Percentiles rank a stretch among this genome's conserved stretches.
These are phyloP conservation scores for Metschnikowia amazonensis DNA, from an alignment of 805 yeast genomes.

Conservation along the genomic window DNA sequence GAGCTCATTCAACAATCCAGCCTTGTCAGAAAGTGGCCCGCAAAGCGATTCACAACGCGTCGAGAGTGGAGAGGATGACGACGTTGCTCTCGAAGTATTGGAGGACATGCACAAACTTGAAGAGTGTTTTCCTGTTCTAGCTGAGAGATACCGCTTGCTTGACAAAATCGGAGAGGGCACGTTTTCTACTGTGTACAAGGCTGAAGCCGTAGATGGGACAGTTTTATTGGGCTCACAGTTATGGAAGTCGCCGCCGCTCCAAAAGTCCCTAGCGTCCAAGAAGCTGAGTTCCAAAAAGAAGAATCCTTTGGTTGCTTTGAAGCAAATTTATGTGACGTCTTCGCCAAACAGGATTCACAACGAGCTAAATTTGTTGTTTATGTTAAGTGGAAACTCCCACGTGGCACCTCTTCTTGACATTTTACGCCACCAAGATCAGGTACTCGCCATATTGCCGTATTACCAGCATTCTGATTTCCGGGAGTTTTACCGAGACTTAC, in stretches of 20 bases:
- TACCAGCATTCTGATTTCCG: conserved; percentile 89
- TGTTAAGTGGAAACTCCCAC: conserved; percentile 60
- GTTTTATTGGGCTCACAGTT: conserved; percentile 36
- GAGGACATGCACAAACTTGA: conserved; percentile 57
- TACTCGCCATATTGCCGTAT: conserved; percentile 87
- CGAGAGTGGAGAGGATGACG: conserved; percentile 34
- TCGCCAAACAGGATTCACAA: conserved; percentile 89
- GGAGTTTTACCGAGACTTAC: conserved; percentile 75
- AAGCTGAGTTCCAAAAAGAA: conserved; percentile 24
- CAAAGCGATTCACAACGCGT: conserved; percentile 1
- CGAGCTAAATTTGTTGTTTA: conserved; percentile 75
- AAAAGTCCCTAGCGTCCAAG: conserved; percentile 15
- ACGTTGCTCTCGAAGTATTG: conserved; percentile 48
- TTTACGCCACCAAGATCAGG: conserved; percentile 82
- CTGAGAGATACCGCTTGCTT: conserved; percentile 45
- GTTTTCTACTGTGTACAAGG: conserved; percentile 58
- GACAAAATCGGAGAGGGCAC: conserved; percentile 69
- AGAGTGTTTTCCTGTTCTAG: conserved; percentile 51
- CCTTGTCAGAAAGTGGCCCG: neutral
- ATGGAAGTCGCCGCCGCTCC: conserved; percentile 46
- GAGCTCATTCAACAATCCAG: neutral
- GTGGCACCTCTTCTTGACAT: conserved; percentile 92
- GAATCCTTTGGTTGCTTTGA: conserved; percentile 71
- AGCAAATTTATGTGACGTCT: conserved; percentile 90
- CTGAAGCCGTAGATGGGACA: conserved; percentile 48